Percentiles rank a stretch among this genome's conserved stretches.
These are phyloP conservation scores for Scheffersomyces segobiensis DNA, from an alignment of 1,139 yeast species.

Conservation along the genomic window DNA sequence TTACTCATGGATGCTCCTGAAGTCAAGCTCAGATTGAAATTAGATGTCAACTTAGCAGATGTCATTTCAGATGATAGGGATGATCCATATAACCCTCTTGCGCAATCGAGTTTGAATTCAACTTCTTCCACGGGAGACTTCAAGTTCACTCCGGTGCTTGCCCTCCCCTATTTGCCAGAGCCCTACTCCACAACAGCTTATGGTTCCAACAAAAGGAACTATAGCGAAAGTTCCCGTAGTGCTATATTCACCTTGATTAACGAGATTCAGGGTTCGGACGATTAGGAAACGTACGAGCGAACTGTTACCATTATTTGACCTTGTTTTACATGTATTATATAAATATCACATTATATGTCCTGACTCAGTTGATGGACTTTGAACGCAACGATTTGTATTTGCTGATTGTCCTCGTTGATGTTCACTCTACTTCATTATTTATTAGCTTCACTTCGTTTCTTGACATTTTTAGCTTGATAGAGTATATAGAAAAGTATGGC, in stretches of 20 bases:
- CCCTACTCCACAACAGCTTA: slow-evolving; percentile 3
- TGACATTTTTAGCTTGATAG: not conserved
- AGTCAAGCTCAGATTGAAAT: slow-evolving; percentile 6
- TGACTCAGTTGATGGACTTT: not conserved
- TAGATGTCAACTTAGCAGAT: slow-evolving; percentile 4
- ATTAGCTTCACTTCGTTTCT: not conserved
- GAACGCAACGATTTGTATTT: not conserved
- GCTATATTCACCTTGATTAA: slow-evolving; percentile 15
- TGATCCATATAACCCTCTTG: slow-evolving; percentile 6
- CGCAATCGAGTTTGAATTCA: slow-evolving; percentile 2
- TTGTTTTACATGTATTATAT: slow-evolving; percentile 1
- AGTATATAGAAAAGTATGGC: not conserved
- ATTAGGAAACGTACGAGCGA: slow-evolving; percentile 12
- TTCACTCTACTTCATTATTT: not conserved
- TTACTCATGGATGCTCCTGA: slow-evolving; percentile 4
- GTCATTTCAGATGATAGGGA: slow-evolving; percentile 2
- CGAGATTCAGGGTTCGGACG: slow-evolving; percentile 28
- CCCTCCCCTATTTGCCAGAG: slow-evolving; percentile 5
- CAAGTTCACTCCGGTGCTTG: not conserved
- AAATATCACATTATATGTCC: not conserved
- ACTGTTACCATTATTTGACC: slow-evolving; percentile 1
- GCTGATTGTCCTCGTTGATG: not conserved
- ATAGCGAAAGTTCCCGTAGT: not conserved
- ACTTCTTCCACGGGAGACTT: not conserved
- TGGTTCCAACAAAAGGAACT: not conserved